Evolutionary conservation across 805 yeast species (phyloP), one percentile per base, ranked within the genome.

Genomic region (Ogataea pilisensis): DNA sequence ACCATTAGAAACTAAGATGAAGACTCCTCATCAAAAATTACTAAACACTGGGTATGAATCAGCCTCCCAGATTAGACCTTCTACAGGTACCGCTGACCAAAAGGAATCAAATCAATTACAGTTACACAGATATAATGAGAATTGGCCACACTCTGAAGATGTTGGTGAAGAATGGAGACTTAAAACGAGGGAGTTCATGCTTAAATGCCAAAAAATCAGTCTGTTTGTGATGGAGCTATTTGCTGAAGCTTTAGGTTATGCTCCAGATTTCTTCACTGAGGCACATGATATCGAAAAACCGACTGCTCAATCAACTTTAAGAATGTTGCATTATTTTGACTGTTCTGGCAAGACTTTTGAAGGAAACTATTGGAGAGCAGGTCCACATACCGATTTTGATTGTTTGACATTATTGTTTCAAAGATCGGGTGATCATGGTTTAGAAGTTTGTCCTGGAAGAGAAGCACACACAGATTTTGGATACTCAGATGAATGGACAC

Each of bases 301-400:
- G 2, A 53, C 61, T 18, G 67, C 68, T 13, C 69, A 63, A 42
- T 51, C 65, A 1, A 63, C 69, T 17, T 49, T 63, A 38, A 51
- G 67, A 35, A 44, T 63, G 31, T 49, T 64, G 14, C 68, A 64
- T 42, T 63, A 63, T 37, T 58, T 52, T 19, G 63, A 57, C 34
- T 45, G 49, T 19, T 50, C 61, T 3, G 61, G 59, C 18, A 46
- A 55, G 36, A 34, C 17, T 3, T 50, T 48, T 22, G 50, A 42
- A 6, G 53, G 46, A 2, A 57, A 59, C 21, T 34, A 45, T 26
- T 63, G 69, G 69, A 49, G 68, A 41, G 65, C 66, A 6, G 68
- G 66, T 8, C 65, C 68, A 2, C 69, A 63, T 42, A 63, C 68
- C 5, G 67, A 64, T 38, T 62, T 63, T 41, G 67, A 63, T 42